Conservation (phyloP, 202 grass and related monocot genomes). For the Saccharum hybrid region DNA sequence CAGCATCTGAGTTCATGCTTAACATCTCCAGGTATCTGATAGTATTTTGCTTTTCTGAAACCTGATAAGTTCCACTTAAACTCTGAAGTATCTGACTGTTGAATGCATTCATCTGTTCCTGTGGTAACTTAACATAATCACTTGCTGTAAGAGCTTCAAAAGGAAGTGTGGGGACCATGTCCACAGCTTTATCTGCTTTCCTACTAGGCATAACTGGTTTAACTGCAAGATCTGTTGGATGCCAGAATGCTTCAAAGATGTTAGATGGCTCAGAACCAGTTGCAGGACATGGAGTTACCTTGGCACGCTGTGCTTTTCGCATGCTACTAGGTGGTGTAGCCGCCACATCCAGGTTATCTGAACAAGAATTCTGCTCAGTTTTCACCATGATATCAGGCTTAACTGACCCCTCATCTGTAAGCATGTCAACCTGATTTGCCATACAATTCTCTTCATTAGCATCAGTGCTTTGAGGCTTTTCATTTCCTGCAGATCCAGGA, state of each 20-base stretch:
- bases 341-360: constrained; percentile 59
- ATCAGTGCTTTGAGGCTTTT: constrained; percentile 51
- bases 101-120: constrained; percentile 77
- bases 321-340: constrained; percentile 70
- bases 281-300: constrained; percentile 52
- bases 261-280: constrained; percentile 67
- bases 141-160: constrained; percentile 69
- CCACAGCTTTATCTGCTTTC: constrained; percentile 79
- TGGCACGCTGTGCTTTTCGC: constrained; percentile 70
- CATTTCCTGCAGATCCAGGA: constrained; percentile 49
- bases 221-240: constrained; percentile 86
- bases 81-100: constrained; percentile 81
- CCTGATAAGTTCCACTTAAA: constrained; percentile 85
- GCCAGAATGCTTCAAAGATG: constrained; percentile 84
- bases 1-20: constrained; percentile 83
- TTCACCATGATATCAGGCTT: constrained; percentile 53
- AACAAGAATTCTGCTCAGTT: constrained; percentile 53
- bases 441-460: constrained; percentile 58
- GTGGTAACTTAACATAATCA: constrained; percentile 84
- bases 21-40: constrained; percentile 91
- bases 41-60: constrained; percentile 95
- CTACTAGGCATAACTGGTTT: constrained; percentile 95
- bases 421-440: constrained; percentile 58
- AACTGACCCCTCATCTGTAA: constrained; percentile 50
- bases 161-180: constrained; percentile 57